Conservation (phyloP, 2,329 filamentous ascomycete species). For the Fusarium secorum region DNA sequence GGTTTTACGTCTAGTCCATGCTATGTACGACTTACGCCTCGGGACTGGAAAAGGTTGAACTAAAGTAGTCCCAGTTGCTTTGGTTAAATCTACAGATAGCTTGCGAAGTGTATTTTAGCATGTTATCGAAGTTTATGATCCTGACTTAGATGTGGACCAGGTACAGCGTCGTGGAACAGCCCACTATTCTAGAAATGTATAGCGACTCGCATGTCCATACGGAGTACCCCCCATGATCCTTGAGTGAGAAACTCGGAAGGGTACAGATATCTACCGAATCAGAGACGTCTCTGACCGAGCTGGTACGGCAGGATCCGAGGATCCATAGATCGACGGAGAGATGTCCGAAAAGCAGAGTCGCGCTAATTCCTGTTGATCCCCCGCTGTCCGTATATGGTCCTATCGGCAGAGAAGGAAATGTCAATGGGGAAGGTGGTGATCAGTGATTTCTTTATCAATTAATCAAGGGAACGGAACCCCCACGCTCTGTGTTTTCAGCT, state of each 20-base stretch:
- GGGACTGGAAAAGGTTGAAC: no score
- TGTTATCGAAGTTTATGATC: no score
- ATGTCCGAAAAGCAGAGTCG: neutral
- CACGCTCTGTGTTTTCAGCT: neutral
- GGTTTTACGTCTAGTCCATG: no score
- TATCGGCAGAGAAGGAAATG: neutral
- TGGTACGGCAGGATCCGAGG: neutral
- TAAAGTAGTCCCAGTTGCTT: rapidly evolving
- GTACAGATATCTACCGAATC: neutral
- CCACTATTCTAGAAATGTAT: no score
- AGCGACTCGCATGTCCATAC: neutral
- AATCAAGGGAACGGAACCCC: neutral
- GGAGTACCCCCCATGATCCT: neutral
- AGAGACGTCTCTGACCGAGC: neutral
- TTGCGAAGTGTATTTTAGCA: no score
- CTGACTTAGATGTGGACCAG: rapidly evolving
- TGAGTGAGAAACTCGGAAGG: no score
- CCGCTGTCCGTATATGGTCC: neutral
- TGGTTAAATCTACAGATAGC: no score
- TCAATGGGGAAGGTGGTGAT: no score
- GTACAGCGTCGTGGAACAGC: no score
- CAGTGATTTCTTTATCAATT: no score
- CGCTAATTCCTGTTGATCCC: neutral
- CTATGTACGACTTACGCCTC: no score
- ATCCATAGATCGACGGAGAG: neutral